Evolutionary conservation across 1,284 basidiomycete genomes (phyloP).

Genomic region (Somion occarium): DNA sequence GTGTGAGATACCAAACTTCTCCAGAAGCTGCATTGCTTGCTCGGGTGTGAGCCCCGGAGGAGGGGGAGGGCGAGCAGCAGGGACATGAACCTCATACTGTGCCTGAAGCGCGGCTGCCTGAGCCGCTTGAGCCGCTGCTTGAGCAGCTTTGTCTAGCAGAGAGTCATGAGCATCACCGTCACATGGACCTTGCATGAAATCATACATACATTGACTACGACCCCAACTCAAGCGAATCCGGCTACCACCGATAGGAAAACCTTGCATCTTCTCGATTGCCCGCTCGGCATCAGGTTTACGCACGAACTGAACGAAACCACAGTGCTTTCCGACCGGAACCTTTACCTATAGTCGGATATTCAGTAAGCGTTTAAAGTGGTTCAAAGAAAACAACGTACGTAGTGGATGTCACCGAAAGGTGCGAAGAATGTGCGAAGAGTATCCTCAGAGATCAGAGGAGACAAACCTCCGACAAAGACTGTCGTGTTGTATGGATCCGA

Average conservation of each 20-base stretch:
- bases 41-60: constrained; percentile 47
- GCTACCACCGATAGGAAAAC: constrained; percentile 88
- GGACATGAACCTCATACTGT: constrained; percentile 36
- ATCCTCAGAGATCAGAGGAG: constrained; percentile 82
- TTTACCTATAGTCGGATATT: constrained; percentile 61
- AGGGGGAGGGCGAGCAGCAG: constrained; percentile 21
- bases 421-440: constrained; percentile 84
- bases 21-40: constrained; percentile 62
- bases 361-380: constrained; percentile 4
- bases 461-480: constrained; percentile 87
- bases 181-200: no score
- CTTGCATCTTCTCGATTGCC: constrained; percentile 95
- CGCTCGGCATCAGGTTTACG: constrained; percentile 87
- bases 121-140: constrained; percentile 79
- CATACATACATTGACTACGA: constrained; percentile 74
- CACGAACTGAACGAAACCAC: constrained; percentile 94
- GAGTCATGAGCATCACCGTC: no score
- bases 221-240: constrained; percentile 92
- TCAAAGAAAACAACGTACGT: no score
- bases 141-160: constrained; percentile 73
- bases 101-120: constrained; percentile 64
- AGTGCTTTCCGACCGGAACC: constrained; percentile 92
- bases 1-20: constrained; percentile 50
- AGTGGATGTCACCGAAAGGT: constrained; percentile 89
- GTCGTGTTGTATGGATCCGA: constrained; percentile 91